Evolutionary conservation across 371 early-diverging fungal genomes (phyloP).

Genomic region (Amoeboaphelidium protococcarum): DNA sequence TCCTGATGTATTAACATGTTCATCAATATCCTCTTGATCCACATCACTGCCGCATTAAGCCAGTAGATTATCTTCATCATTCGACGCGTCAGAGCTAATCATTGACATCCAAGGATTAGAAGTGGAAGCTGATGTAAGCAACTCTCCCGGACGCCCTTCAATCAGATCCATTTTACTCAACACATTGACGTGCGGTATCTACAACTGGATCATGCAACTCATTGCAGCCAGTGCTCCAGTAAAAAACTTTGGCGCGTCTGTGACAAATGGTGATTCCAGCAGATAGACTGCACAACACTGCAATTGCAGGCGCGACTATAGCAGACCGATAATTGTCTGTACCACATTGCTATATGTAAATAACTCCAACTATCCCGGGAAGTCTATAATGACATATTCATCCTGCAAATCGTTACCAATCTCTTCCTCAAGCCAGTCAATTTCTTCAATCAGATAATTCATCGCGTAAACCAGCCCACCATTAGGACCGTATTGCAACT

Average conservation of each 20-base stretch:
- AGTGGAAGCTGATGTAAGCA: not conserved
- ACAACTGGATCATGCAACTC: conserved; percentile 81
- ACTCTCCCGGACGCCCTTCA: conserved; percentile 6
- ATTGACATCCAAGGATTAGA: not conserved
- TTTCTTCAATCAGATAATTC: conserved; percentile 75
- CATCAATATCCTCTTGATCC: no score
- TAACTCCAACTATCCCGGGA: conserved; percentile 98
- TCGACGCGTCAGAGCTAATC: no score
- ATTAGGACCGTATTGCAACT: conserved; percentile 91
- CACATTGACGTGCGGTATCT: conserved; percentile 87
- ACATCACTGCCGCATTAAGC: no score
- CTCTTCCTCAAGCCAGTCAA: conserved; percentile 89
- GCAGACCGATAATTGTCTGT: conserved; percentile 38
- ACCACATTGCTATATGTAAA: conserved; percentile 96
- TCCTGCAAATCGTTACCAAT: conserved; percentile 53
- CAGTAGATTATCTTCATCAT: no score
- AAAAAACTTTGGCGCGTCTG: conserved; percentile 81
- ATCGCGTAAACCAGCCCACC: conserved; percentile 92
- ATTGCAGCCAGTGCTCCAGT: conserved; percentile 50
- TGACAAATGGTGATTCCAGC: conserved; percentile 77
- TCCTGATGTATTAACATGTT: not conserved
- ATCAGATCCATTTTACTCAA: conserved; percentile 92
- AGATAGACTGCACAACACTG: conserved; percentile 63
- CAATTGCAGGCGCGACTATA: conserved; percentile 18
- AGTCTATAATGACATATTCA: conserved; percentile 91